phyloP scores from a whole-genome alignment of 2,329 filamentous ascomycete species.

The Monosporascus sp. region DNA sequence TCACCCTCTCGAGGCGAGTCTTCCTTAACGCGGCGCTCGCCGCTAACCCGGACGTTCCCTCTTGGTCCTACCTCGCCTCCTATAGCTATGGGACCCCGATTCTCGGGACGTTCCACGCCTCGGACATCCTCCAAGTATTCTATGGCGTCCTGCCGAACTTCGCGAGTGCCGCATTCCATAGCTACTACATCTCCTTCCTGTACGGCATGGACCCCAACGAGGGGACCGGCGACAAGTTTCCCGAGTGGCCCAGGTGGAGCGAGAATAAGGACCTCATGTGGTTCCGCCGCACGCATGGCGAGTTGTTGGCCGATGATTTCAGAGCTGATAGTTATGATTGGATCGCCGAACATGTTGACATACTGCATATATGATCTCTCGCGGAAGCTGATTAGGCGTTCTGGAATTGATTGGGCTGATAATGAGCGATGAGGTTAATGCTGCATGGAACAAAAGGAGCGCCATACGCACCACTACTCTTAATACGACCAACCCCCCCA shows the following conservation, averaged over 20 bases:
- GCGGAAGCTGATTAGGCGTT: slow-evolving; percentile 1
- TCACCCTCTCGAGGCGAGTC: slow-evolving; percentile 64
- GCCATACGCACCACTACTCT: too few species aligned
- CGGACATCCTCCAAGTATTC: slow-evolving; percentile 65
- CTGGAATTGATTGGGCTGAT: not conserved
- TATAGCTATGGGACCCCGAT: slow-evolving; percentile 68
- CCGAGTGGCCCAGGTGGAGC: slow-evolving; percentile 39
- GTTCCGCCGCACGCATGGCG: slow-evolving; percentile 14
- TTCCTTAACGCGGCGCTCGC: slow-evolving; percentile 47
- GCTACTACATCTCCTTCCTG: slow-evolving; percentile 69
- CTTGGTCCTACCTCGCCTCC: slow-evolving; percentile 70
- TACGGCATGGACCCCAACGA: slow-evolving; percentile 66
- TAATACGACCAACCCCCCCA: too few species aligned
- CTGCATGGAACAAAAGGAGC: too few species aligned
- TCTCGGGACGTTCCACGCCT: slow-evolving; percentile 70
- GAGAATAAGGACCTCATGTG: slow-evolving; percentile 34
- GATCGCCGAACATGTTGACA: slow-evolving; percentile 9
- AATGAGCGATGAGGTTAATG: too few species aligned
- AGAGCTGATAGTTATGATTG: slow-evolving; percentile 14
- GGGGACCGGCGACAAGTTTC: slow-evolving; percentile 30
- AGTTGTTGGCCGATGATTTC: slow-evolving; percentile 21
- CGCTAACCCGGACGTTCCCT: slow-evolving; percentile 51
- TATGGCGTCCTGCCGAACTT: slow-evolving; percentile 59
- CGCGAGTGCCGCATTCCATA: slow-evolving; percentile 53
- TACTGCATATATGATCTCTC: slow-evolving; percentile 5